These are phyloP conservation scores for Monilinia polystroma DNA, from an alignment of 2,329 filamentous ascomycete species.

Conservation along the genomic window DNA sequence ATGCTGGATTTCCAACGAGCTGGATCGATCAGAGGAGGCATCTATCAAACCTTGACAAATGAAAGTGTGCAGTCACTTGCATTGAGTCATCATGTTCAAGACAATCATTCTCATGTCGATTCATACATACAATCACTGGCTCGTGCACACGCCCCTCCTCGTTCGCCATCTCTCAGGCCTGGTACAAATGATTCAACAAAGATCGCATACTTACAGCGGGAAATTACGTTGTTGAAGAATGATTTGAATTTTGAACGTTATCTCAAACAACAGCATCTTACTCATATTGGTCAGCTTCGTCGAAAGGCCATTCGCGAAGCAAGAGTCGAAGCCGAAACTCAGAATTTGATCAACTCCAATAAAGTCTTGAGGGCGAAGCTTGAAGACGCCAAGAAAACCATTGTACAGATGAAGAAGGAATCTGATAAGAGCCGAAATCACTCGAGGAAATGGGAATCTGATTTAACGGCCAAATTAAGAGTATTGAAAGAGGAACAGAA, in stretches of 20 bases:
- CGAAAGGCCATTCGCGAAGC: constrained; percentile 73
- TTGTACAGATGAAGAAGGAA: constrained; percentile 69
- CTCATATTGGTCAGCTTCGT: constrained; percentile 76
- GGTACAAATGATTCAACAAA: constrained; percentile 38
- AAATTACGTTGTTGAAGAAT: constrained; percentile 74
- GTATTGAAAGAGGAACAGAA: constrained; percentile 68
- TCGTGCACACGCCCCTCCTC: constrained; percentile 31
- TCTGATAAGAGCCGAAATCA: constrained; percentile 69
- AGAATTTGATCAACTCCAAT: constrained; percentile 76
- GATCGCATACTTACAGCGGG: constrained; percentile 62
- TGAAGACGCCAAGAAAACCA: constrained; percentile 69
- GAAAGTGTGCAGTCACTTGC: constrained; percentile 52
- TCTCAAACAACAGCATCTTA: constrained; percentile 78
- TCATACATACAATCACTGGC: constrained; percentile 35
- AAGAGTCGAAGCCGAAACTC: constrained; percentile 76
- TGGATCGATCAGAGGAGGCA: constrained; percentile 51
- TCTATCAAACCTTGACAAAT: constrained; percentile 56
- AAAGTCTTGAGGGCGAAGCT: constrained; percentile 70
- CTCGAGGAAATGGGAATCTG: constrained; percentile 75
- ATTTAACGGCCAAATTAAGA: constrained; percentile 65
- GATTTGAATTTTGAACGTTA: constrained; percentile 82
- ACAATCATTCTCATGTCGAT: constrained; percentile 34
- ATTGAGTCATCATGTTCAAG: constrained; percentile 33
- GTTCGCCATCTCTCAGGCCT: constrained; percentile 37
- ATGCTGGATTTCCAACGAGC: constrained; percentile 58